These are phyloP conservation scores for Mycena venus DNA, from an alignment of 768 basidiomycete species.

Conservation along the genomic window DNA sequence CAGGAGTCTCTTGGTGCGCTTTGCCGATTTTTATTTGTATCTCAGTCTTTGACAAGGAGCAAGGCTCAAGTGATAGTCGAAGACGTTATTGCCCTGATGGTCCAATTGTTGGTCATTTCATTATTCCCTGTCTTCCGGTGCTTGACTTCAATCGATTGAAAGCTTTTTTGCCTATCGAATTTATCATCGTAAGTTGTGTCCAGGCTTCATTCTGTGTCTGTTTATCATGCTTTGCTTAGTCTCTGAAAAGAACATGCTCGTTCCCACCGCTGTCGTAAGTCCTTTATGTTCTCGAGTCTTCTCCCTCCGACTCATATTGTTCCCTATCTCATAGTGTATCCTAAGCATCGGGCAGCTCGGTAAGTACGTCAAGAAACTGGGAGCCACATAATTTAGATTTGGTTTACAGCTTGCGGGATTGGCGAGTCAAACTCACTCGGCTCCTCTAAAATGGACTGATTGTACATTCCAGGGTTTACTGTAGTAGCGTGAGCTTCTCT, in stretches of 20 bases:
- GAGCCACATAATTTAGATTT: too few species aligned
- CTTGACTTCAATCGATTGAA: not conserved
- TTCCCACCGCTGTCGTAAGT: not conserved
- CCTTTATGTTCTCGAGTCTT: too few species aligned
- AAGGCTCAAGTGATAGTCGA: not conserved
- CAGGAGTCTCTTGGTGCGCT: not conserved
- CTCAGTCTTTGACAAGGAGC: not conserved
- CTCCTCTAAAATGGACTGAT: too few species aligned
- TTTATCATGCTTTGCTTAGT: too few species aligned
- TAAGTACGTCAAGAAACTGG: too few species aligned
- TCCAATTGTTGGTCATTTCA: not conserved
- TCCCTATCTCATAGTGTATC: not conserved
- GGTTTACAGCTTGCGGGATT: too few species aligned
- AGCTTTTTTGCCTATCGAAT: not conserved
- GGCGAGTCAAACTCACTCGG: too few species aligned
- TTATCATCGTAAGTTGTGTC: not conserved
- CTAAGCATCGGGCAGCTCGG: too few species aligned
- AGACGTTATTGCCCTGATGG: not conserved
- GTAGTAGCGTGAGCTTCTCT: too few species aligned
- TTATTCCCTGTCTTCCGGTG: not conserved
- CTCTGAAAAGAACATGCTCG: not conserved
- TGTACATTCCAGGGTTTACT: too few species aligned
- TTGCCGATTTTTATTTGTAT: too few species aligned
- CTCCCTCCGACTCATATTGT: not conserved
- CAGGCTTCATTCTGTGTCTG: too few species aligned